A percentile compares a stretch with the other conserved stretches of the same genome.
Conservation (phyloP, 2,329 filamentous ascomycete genomes). For the Chrysosporium keratinophilum region DNA sequence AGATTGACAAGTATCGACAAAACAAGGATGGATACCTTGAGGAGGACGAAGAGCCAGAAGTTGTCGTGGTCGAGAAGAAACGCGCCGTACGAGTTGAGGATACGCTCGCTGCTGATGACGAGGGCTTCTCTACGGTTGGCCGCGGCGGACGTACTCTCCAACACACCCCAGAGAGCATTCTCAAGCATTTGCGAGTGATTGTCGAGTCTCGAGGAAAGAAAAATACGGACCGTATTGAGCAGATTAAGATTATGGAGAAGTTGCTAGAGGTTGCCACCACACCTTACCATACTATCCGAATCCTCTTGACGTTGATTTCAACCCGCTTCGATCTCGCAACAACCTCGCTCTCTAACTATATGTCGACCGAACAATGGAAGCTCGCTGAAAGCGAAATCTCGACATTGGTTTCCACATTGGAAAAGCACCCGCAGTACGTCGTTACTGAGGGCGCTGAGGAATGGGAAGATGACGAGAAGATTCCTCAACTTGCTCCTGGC, state of each 20-base stretch:
- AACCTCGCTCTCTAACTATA: constrained; percentile 60
- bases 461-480: constrained; percentile 98
- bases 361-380: constrained; percentile 97
- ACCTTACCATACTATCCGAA: constrained; percentile 88
- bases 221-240: constrained; percentile 90
- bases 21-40: constrained; percentile 84
- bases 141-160: constrained; percentile 79
- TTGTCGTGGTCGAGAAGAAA: constrained; percentile 43
- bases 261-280: constrained; percentile 77
- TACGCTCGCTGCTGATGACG: constrained; percentile 49
- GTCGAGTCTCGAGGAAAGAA: constrained; percentile 96
- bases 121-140: constrained; percentile 81
- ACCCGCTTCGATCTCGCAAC: constrained; percentile 88
- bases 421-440: constrained; percentile 67
- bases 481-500: constrained; percentile 59
- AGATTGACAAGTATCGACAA: constrained; percentile 76
- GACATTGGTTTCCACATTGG: constrained; percentile 65
- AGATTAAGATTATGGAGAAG: constrained; percentile 97
- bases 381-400: constrained; percentile 77
- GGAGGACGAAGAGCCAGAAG: constrained; percentile 66
- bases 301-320: constrained; percentile 82
- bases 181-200: constrained; percentile 89
- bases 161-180: constrained; percentile 94
- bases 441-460: constrained; percentile 89
- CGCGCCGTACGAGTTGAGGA: constrained; percentile 35